A percentile compares a stretch with the other conserved stretches of the same genome.
These are phyloP conservation scores for Puccinia hordei DNA, from an alignment of 1,284 basidiomycete species.

Conservation along the genomic window DNA sequence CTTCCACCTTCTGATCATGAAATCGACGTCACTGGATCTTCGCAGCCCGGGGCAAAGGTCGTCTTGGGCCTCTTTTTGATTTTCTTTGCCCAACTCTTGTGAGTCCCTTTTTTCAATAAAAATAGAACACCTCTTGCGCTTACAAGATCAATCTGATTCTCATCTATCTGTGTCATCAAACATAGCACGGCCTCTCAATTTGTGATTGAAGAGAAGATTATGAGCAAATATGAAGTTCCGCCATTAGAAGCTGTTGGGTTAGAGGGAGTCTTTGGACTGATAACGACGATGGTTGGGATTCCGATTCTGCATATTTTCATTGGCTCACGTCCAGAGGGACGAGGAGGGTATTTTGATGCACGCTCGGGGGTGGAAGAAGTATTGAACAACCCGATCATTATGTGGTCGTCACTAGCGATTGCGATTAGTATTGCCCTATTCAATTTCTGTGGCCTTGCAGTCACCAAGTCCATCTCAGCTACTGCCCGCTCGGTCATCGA, in stretches of 20 bases:
- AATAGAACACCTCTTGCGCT: constrained; percentile 53
- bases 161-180: background rate
- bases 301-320: constrained; percentile 68
- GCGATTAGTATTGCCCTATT: constrained; percentile 77
- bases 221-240: constrained; percentile 80
- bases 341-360: constrained; percentile 85
- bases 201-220: constrained; percentile 93
- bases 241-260: constrained; percentile 92
- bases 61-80: constrained; percentile 77
- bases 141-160: constrained; percentile 54
- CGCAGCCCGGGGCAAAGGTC: constrained; percentile 62
- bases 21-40: constrained; percentile 57
- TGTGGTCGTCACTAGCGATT: constrained; percentile 71
- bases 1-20: constrained; percentile 15
- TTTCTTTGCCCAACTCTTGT: constrained; percentile 96
- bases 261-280: constrained; percentile 87
- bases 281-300: constrained; percentile 74
- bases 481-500: constrained; percentile 86
- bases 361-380: constrained; percentile 87
- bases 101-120: constrained; percentile 59
- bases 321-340: constrained; percentile 63
- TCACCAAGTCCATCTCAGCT: constrained; percentile 85
- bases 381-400: constrained; percentile 73
- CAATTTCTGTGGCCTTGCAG: constrained; percentile 92
- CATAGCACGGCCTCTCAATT: constrained; percentile 82